phyloP scores from a whole-genome alignment of 225 moss, liverwort and hornwort species.

The Sphagnum contortum region DNA sequence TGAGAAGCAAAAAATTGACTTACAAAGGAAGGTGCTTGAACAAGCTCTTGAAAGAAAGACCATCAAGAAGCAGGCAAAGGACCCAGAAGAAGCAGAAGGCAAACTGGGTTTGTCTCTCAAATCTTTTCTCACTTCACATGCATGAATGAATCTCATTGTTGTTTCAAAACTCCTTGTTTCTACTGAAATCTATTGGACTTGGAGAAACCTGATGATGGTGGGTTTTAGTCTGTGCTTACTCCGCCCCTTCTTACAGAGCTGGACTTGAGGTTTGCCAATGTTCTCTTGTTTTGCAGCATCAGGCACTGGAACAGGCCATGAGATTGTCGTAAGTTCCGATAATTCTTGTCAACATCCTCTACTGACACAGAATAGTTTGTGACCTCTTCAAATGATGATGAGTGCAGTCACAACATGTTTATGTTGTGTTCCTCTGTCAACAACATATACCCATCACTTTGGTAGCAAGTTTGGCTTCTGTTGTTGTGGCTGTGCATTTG shows the following conservation, averaged over 20 bases:
- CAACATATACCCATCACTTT: too few species aligned
- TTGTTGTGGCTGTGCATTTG: too few species aligned
- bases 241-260: background rate
- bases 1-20: constrained; percentile 71
- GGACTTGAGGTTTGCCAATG: background rate
- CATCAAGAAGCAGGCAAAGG: constrained; percentile 18
- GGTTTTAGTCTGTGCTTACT: background rate
- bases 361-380: too few species aligned
- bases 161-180: too few species aligned
- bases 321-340: constrained; percentile 58
- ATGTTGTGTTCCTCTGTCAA: too few species aligned
- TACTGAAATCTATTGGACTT: too few species aligned
- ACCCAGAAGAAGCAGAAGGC: constrained; percentile 41
- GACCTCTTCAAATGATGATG: too few species aligned
- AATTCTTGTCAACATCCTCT: background rate
- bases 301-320: constrained; percentile 64
- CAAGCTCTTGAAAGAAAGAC: constrained; percentile 54
- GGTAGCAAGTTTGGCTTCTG: too few species aligned
- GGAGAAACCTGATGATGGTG: too few species aligned
- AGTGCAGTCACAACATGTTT: too few species aligned
- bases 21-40: constrained; percentile 68
- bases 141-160: background rate
- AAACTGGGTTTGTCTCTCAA: constrained; percentile 32
- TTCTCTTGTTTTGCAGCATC: constrained; percentile 35
- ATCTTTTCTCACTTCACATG: too few species aligned